Base-by-base conservation (phyloP, 495 filamentous ascomycete genomes). In the Filosporella fistucella region DNA sequence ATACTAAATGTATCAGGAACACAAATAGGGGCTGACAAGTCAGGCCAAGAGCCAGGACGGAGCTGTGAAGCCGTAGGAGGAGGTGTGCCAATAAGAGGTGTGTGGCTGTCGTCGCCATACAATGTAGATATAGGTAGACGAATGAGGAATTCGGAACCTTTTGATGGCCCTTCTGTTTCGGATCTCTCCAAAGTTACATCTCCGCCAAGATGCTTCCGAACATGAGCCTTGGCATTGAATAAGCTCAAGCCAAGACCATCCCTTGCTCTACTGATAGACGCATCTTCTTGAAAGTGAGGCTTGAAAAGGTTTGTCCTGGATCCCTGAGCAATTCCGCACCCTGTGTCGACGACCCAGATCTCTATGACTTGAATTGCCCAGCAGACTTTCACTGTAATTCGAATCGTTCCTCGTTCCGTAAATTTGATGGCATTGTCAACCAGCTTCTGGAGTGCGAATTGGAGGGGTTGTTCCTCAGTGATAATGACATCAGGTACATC, bases 361-460 rank as follows among this genome's bases (percentile, higher is more conserved):
- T 49, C 77, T 71, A 49, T 54, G 62, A 45, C 69, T 72, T 42
- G 64, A 46, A 42, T 70, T 74, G 26, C 42, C n/a, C 28, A 51
- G 23, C 30, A 36, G 7, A 81, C 61, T 16, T 66, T 72, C 7
- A 78, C 81, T 26, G 58, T 72, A 4, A 90, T 61, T 1, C 66
- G 72, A 41, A 90, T 84, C n/a, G 64, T 70, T 17, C 86, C 86
- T 43, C 69, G 71, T 49, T 86, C 81, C 0, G 87, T 89, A 55
- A 89, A 91, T 59, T 91, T 91, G 45, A 90, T 75, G 3, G 86
- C 87, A 61, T 90, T 91, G 23, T 87, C 66, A 45, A 88, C 78
- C 13, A 90, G 76, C 57, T 89, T 89, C 10, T 80, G 77, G n/a
- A 91, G 60, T 49, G 87, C 82, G 46, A 81, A 76, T 56, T 53